Base-by-base conservation (phyloP, 805 yeast genomes). In the Yarrowia deformans region DNA sequence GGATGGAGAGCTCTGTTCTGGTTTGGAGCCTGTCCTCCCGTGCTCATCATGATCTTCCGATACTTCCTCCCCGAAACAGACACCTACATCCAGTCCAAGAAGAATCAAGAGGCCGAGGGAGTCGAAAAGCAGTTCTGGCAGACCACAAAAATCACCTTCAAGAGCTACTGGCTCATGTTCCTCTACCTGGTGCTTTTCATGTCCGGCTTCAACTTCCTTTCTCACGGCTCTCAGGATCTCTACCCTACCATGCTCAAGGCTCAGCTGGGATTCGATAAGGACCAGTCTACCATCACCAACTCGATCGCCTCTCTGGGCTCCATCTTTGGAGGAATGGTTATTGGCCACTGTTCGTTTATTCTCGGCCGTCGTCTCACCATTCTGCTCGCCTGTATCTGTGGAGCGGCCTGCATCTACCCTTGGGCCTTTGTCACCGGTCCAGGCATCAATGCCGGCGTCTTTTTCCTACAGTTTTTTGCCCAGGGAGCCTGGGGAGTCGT, bases 211-310 rank as follows among this genome's bases (percentile, higher is more conserved):
- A 89, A 88, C 77, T 89, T 88, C 79, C 82, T 85, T 79, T 84
- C 90, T 10, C 93, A 89, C 73, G 91, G 90, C 1, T 85, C 91
- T 7, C 92, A 89, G 77, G 93, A 89, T 77, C 79, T 89, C 75
- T 87, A 83, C 77, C 91, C 92, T 43, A 87, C 91, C 1, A 80
- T 87, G 79, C 79, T 89, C 56, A 79, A 81, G 32, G 81, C 80
- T 18, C 91, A 89, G 75, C 79, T 85, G 23, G 80, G 76, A 7
- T 82, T 83, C 71, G 74, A 83, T 29, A 72, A 75, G 3, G 79
- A 89, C 75, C 79, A 81, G 23, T 77, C 83, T 43, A 88, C 92
- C 0, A 88, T 87, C 29, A 85, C 88, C 60, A 85, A 85, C 79
- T 82, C 83, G 35, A 87, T 88, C 13, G 86, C 88, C 8, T 89